Base-by-base conservation (phyloP, 805 yeast species). In the Brettanomyces bruxellensis region DNA sequence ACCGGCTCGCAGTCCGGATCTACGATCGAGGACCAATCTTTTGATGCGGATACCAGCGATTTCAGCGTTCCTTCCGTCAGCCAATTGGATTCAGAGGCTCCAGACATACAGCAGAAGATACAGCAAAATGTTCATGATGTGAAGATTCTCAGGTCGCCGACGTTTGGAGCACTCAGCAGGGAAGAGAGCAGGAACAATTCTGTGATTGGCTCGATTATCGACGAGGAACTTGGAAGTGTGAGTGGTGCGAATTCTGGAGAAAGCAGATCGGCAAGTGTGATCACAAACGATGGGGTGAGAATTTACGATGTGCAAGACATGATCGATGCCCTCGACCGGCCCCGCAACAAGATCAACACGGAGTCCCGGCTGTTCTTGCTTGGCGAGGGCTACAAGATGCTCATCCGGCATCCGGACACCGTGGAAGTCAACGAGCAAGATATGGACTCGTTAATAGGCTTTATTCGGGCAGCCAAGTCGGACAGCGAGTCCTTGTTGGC, bases 381-480 rank as follows among this genome's bases (percentile, higher is more conserved):
- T 49, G 77, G 75, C 5, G 79, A 77, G 56, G 60, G 77, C 43
- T 75, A 69, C 53, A 71, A 71, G 48, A 59, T 75, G 57, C 64
- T 72, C 34, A 71, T 72, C 5, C 64, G 68, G 40, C 70, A 66
- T 45, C 73, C 76, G 7, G 52, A 60, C 5, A 12, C 24, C 43
- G 46, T 51, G 55, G 5, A 34, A 23, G 73, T 70, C 7, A 66
- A 66, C n/a, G 64, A 60, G 35, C 55, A 56, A 28, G 68, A 62
- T 54, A 66, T 72, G 34, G 70, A 55, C 13, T 61, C 57, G 36
- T 59, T 73, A 54, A 58, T 68, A 40, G 61, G 62, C 22, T 57
- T 64, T n/a, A 59, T 73, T 36, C 53, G 49, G 46, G 28, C 47
- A 2, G 43, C 60, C 1, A 50, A 62, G 7, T 47, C 58, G 5